Percentiles rank a stretch among this genome's conserved stretches.
Evolutionary conservation across 306 rosid species (phyloP).

Genomic region (Dryas alaskensis): DNA sequence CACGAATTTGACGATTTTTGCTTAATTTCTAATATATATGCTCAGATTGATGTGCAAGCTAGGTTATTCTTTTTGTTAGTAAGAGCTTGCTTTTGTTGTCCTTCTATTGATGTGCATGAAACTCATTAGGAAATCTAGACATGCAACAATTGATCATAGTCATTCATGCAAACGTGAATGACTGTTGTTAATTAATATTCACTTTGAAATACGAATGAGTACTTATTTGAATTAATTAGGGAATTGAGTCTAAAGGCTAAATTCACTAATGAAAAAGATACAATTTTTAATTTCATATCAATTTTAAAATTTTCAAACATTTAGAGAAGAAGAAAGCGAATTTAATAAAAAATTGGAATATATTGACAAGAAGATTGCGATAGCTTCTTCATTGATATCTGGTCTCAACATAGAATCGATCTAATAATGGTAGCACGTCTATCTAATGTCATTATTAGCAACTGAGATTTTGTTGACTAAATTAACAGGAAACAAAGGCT

Average conservation of each 20-base stretch:
- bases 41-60: no score
- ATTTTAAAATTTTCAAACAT: not conserved
- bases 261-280: not conserved
- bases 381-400: not conserved
- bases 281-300: not conserved
- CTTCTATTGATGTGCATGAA: no score
- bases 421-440: conserved; percentile 23
- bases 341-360: not conserved
- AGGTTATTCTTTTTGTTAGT: no score
- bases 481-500: conserved; percentile 52
- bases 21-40: no score
- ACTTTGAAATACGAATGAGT: not conserved
- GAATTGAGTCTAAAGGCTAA: not conserved
- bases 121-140: not conserved
- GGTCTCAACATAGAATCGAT: not conserved
- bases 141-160: not conserved
- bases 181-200: not conserved
- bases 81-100: no score
- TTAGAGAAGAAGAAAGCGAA: not conserved
- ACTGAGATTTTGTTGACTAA: not conserved
- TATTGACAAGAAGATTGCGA: conserved; percentile 1
- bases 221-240: not conserved
- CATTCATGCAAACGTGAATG: not conserved
- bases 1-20: no score
- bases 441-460: not conserved